Percentiles rank a stretch among this genome's conserved stretches.
Evolutionary conservation across 1,284 basidiomycete genomes (phyloP).

Genomic region (Ustilago trichophora): DNA sequence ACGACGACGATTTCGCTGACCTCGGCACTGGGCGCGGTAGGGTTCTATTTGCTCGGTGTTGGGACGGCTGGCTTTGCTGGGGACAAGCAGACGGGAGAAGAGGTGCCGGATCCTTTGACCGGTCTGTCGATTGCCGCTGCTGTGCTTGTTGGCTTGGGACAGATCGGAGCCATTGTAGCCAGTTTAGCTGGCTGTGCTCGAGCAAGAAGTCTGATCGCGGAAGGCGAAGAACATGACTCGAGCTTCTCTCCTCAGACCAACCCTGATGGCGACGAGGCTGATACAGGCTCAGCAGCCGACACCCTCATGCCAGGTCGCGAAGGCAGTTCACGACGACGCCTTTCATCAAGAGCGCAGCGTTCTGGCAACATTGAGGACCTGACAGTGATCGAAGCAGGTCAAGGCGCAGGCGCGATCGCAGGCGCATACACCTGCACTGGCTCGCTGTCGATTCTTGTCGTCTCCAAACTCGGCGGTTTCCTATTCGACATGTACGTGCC

Average conservation of each 20-base stretch:
- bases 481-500: slow-evolving; percentile 52
- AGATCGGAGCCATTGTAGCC: slow-evolving; percentile 51
- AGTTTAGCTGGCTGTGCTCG: slow-evolving; percentile 45
- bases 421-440: slow-evolving; percentile 54
- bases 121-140: slow-evolving; percentile 37
- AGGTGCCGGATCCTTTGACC: slow-evolving; percentile 38
- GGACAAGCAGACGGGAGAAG: slow-evolving; percentile 22
- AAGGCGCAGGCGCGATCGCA: slow-evolving; percentile 44
- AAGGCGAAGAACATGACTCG: background rate
- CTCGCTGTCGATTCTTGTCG: slow-evolving; percentile 45
- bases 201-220: slow-evolving; percentile 9
- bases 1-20: slow-evolving; percentile 32
- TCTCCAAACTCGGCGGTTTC: slow-evolving; percentile 47
- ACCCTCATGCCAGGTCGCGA: background rate
- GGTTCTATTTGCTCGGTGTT: slow-evolving; percentile 37
- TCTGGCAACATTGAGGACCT: no score
- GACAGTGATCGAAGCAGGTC: slow-evolving; percentile 15
- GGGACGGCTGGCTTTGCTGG: slow-evolving; percentile 27
- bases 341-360: no score
- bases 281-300: background rate
- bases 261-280: background rate
- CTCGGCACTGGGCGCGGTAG: slow-evolving; percentile 31
- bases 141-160: slow-evolving; percentile 38
- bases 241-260: background rate
- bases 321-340: background rate